Evolutionary conservation across 164 flowering plant species (phyloP).

Genomic region (Brasenia schreberi): DNA sequence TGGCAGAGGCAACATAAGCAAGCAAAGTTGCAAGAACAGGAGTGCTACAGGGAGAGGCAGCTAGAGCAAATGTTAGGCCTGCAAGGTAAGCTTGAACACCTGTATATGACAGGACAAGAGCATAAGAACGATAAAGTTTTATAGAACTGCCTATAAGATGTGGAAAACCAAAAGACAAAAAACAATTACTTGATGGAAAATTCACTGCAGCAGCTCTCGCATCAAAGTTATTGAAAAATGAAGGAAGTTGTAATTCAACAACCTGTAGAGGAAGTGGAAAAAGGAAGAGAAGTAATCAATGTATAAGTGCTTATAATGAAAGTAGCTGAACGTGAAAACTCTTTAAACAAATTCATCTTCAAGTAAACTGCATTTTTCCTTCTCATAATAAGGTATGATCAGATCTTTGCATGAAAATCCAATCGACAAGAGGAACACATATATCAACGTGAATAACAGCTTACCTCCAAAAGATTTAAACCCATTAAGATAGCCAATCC

Average conservation of each 20-base stretch:
- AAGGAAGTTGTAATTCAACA: slow-evolving; percentile 86
- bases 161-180: too few species aligned
- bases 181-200: slow-evolving; percentile 77
- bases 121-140: too few species aligned
- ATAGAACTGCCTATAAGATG: too few species aligned
- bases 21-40: slow-evolving; percentile 87
- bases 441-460: background rate
- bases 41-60: slow-evolving; percentile 97
- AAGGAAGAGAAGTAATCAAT: too few species aligned
- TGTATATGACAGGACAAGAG: slow-evolving; percentile 6
- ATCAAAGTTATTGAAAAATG: slow-evolving; percentile 78
- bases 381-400: too few species aligned
- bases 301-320: too few species aligned
- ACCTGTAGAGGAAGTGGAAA: slow-evolving; percentile 27
- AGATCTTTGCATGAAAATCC: too few species aligned
- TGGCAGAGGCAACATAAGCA: slow-evolving; percentile 83
- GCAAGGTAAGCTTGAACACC: slow-evolving; percentile 98
- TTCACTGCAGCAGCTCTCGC: slow-evolving; percentile 89
- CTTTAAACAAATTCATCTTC: too few species aligned
- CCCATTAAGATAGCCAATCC: slow-evolving; percentile 87
- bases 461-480: slow-evolving; percentile 87
- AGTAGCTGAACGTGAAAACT: too few species aligned
- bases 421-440: too few species aligned
- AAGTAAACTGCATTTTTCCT: too few species aligned
- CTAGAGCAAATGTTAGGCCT: slow-evolving; percentile 94